phyloP scores from a whole-genome alignment of 2,329 filamentous ascomycete species.

The Furcasterigmium sp. region DNA sequence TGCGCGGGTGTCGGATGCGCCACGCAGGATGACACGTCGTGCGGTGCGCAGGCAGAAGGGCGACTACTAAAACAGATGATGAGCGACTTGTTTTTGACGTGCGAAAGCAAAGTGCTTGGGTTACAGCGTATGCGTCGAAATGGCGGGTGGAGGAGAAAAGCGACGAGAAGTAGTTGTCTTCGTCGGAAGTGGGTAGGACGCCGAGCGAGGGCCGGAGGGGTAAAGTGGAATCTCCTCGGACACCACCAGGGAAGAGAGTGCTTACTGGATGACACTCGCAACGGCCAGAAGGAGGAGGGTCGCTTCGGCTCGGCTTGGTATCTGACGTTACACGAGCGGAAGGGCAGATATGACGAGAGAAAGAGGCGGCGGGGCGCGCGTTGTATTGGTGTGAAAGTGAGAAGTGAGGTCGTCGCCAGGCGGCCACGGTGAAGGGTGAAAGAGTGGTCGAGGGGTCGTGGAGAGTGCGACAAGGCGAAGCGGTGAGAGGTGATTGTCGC shows the following conservation, averaged over 20 bases:
- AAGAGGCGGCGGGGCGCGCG: not conserved
- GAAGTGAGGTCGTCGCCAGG: not conserved
- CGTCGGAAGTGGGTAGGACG: not conserved
- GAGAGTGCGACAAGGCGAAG: not conserved
- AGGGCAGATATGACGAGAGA: not conserved
- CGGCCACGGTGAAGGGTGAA: not conserved
- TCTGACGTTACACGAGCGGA: not conserved
- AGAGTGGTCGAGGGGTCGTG: not conserved
- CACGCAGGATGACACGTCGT: too few relatives aligned
- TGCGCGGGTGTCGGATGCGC: too few relatives aligned
- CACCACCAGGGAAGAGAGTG: too few relatives aligned
- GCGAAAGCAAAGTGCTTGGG: too few relatives aligned
- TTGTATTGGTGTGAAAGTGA: not conserved
- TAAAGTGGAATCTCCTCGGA: slow-evolving; percentile 1
- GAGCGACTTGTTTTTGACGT: too few relatives aligned
- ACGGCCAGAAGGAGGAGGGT: not conserved
- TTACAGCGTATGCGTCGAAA: too few relatives aligned
- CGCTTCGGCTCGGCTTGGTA: not conserved
- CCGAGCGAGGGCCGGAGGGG: not conserved
- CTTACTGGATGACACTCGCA: not conserved
- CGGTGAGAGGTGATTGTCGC: not conserved
- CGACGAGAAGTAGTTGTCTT: not conserved
- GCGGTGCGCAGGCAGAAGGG: too few relatives aligned
- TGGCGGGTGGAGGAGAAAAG: too few relatives aligned
- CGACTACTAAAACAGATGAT: too few relatives aligned